phyloP scores from a whole-genome alignment of 257 asterid species.

The Solanum tarijense region DNA sequence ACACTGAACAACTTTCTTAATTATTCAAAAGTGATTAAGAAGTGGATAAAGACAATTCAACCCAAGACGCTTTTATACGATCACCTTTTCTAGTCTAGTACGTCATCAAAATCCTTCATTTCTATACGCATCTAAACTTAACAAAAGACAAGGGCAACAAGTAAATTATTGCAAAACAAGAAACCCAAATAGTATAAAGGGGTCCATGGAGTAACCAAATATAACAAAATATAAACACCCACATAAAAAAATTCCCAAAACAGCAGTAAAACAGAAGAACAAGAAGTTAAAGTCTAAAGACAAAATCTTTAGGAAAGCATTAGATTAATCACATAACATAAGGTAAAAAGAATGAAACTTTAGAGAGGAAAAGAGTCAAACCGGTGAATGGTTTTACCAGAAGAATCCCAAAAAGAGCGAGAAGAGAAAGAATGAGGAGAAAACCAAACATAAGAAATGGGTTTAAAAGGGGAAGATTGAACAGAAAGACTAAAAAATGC shows the following conservation, averaged over 20 bases:
- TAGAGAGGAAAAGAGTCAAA: too few relatives aligned
- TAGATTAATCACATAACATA: too few relatives aligned
- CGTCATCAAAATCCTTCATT: neutral
- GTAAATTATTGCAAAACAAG: too few relatives aligned
- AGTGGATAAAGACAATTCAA: neutral
- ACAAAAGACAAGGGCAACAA: neutral
- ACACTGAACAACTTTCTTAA: neutral
- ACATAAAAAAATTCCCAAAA: neutral
- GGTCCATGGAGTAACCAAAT: neutral
- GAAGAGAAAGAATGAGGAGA: too few relatives aligned
- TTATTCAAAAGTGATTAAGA: neutral
- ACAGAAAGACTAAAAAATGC: too few relatives aligned
- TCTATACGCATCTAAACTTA: neutral
- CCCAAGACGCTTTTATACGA: too few relatives aligned
- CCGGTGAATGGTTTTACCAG: too few relatives aligned
- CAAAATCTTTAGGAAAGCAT: neutral
- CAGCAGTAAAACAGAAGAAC: neutral
- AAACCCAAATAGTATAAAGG: neutral
- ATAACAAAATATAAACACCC: neutral
- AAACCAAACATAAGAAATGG: too few relatives aligned
- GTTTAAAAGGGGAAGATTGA: too few relatives aligned
- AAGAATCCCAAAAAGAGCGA: too few relatives aligned
- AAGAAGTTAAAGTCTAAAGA: neutral
- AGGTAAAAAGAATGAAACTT: too few relatives aligned
- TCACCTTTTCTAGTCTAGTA: too few relatives aligned